A percentile compares a stretch with the other conserved stretches of the same genome.
These are phyloP conservation scores for Yamadazyma atmosphaerica DNA, from an alignment of 1,139 yeast genomes.

Conservation along the genomic window DNA sequence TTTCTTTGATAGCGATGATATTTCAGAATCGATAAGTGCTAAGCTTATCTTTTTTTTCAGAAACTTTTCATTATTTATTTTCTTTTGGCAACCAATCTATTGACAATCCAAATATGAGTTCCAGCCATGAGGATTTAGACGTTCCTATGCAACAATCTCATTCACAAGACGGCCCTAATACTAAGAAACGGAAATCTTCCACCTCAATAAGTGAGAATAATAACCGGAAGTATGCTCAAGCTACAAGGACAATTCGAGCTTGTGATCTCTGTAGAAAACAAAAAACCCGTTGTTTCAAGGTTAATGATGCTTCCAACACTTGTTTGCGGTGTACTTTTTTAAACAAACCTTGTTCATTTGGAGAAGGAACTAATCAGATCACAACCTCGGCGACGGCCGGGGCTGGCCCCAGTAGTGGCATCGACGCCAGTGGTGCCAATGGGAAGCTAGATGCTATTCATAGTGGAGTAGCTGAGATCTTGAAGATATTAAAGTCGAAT, in stretches of 20 bases:
- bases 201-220: constrained; percentile 2
- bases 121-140: neutral
- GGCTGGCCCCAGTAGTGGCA: neutral
- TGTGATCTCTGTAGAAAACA: constrained; percentile 61
- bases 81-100: too few relatives aligned
- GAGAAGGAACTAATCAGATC: constrained; percentile 3
- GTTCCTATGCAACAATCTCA: neutral
- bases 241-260: constrained; percentile 54
- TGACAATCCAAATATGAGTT: too few relatives aligned
- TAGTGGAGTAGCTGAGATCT: constrained; percentile 33
- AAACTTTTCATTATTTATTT: too few relatives aligned
- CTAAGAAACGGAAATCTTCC: constrained; percentile 1
- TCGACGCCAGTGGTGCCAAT: constrained; percentile 3
- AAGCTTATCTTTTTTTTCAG: too few relatives aligned
- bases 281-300: constrained; percentile 62
- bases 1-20: neutral
- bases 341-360: constrained; percentile 52
- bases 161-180: neutral
- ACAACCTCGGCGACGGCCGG: too few relatives aligned
- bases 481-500: constrained; percentile 22
- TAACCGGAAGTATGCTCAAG: constrained; percentile 27
- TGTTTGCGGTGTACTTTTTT: constrained; percentile 60
- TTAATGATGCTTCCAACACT: constrained; percentile 41
- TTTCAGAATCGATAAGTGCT: too few relatives aligned
- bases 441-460: constrained; percentile 29